Evolutionary conservation across 805 yeast species (phyloP).

Genomic region (Starmerella vaccinii): DNA sequence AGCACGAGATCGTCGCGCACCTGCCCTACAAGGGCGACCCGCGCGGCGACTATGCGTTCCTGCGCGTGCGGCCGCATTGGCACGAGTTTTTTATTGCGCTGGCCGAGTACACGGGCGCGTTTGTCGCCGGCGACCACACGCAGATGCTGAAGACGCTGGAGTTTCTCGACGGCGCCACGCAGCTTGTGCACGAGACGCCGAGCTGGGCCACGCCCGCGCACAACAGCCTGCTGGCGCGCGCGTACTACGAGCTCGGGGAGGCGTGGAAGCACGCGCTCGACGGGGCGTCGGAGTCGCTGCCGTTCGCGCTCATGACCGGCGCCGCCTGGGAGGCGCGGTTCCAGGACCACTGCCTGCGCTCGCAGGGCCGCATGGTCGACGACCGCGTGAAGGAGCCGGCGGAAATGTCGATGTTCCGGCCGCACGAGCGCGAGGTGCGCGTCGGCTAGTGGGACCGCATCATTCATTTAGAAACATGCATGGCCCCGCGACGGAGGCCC

Average conservation of each 20-base stretch:
- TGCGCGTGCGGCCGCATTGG: slow-evolving; percentile 57
- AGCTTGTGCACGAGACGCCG: slow-evolving; percentile 54
- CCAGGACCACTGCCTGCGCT: slow-evolving; percentile 20
- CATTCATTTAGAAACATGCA: background rate
- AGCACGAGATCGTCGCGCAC: slow-evolving; percentile 36
- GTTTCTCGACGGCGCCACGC: slow-evolving; percentile 54
- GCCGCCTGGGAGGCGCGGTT: slow-evolving; percentile 23
- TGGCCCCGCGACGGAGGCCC: background rate
- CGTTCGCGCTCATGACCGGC: slow-evolving; percentile 15
- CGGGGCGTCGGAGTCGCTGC: slow-evolving; percentile 10
- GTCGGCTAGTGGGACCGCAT: background rate
- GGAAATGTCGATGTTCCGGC: slow-evolving; percentile 5
- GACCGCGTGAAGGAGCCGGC: slow-evolving; percentile 10
- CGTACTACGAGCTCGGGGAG: slow-evolving; percentile 51
- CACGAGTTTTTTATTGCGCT: slow-evolving; percentile 61
- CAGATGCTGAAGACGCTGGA: slow-evolving; percentile 45
- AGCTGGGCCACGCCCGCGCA: slow-evolving; percentile 43
- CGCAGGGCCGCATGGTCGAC: slow-evolving; percentile 21
- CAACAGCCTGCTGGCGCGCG: slow-evolving; percentile 38
- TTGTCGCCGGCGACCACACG: slow-evolving; percentile 59
- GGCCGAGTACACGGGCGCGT: slow-evolving; percentile 62
- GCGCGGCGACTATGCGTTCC: slow-evolving; percentile 53
- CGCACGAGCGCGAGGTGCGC: slow-evolving; percentile 11
- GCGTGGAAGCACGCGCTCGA: slow-evolving; percentile 38
- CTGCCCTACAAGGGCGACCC: slow-evolving; percentile 42